Conservation (phyloP, 2,329 filamentous ascomycete genomes). For the Hypoxylon sp. region DNA sequence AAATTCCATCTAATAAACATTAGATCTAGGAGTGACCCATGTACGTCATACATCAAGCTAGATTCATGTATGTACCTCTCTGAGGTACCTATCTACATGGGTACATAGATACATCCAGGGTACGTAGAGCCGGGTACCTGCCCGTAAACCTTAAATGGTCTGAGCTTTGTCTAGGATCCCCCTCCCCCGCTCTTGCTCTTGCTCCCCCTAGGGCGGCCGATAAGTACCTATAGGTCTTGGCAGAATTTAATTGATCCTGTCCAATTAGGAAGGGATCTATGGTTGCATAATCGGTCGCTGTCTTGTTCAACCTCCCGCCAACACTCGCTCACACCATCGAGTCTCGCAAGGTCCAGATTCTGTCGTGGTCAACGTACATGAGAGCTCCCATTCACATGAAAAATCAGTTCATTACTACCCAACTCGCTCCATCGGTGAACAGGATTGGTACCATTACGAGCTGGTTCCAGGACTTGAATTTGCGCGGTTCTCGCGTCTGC, state of each 20-base stretch:
- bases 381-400: slow-evolving; percentile 14
- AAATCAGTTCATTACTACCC: slow-evolving; percentile 6
- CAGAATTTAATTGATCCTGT: neutral
- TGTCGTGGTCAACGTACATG: slow-evolving; percentile 19
- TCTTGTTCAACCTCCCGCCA: slow-evolving; percentile 21
- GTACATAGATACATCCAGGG: neutral
- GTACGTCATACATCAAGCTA: slow-evolving; percentile 29
- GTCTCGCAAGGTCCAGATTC: neutral
- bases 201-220: slow-evolving; percentile 5
- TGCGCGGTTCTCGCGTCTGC: slow-evolving; percentile 20
- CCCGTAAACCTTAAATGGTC: slow-evolving; percentile 14
- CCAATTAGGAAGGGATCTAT: slow-evolving; percentile 8
- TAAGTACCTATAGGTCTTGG: slow-evolving; percentile 18
- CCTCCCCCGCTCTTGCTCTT: slow-evolving; percentile 4
- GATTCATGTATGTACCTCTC: slow-evolving; percentile 2
- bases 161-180: slow-evolving; percentile 7
- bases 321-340: slow-evolving; percentile 1
- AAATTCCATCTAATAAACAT: neutral
- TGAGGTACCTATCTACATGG: neutral
- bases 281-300: slow-evolving; percentile 33
- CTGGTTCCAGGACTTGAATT: slow-evolving; percentile 4
- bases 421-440: neutral
- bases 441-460: neutral
- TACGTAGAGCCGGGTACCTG: too few relatives aligned
- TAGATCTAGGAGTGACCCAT: slow-evolving; percentile 2